A percentile compares a stretch with the other conserved stretches of the same genome.
Evolutionary conservation across 768 basidiomycete species (phyloP).

Genomic region (Boletus sensibilis): DNA sequence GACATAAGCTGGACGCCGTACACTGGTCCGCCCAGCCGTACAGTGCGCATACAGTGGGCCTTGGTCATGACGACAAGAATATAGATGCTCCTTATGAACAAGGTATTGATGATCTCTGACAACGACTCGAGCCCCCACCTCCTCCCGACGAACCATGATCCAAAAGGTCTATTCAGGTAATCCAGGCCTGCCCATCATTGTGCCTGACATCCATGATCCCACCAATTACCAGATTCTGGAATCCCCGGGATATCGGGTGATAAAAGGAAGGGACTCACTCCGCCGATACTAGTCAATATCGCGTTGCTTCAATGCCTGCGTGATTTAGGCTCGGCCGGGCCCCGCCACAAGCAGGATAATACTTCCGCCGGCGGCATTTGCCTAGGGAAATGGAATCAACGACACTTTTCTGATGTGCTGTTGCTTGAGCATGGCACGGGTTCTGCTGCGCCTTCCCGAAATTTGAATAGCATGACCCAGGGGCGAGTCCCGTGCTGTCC

Average conservation of each 20-base stretch:
- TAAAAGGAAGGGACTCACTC: not conserved
- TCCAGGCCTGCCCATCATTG: slow-evolving; percentile 9
- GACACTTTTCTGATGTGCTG: not conserved
- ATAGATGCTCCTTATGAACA: not conserved
- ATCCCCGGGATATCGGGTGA: slow-evolving; percentile 6
- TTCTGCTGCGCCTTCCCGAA: not conserved
- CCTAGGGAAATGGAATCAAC: not conserved
- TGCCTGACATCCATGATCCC: slow-evolving; percentile 17
- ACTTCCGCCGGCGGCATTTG: slow-evolving; percentile 2
- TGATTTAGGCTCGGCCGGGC: slow-evolving; percentile 8
- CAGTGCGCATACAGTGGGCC: not conserved
- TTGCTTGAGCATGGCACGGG: not conserved
- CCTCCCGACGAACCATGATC: not conserved
- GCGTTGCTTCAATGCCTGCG: not conserved
- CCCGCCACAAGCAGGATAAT: not conserved
- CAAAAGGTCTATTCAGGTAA: not conserved
- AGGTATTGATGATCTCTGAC: not conserved
- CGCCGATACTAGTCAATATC: slow-evolving; percentile 1
- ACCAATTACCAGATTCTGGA: slow-evolving; percentile 6
- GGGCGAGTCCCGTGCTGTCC: not conserved
- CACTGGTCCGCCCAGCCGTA: not conserved
- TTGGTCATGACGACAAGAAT: slow-evolving; percentile 2
- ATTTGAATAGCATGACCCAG: not conserved
- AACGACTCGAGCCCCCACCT: slow-evolving; percentile 11
- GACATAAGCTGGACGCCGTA: not conserved